A percentile compares a stretch with the other conserved stretches of the same genome.
Evolutionary conservation across 352 stramenopile genomes (phyloP).

Genomic region (Phytopythium vexans): DNA sequence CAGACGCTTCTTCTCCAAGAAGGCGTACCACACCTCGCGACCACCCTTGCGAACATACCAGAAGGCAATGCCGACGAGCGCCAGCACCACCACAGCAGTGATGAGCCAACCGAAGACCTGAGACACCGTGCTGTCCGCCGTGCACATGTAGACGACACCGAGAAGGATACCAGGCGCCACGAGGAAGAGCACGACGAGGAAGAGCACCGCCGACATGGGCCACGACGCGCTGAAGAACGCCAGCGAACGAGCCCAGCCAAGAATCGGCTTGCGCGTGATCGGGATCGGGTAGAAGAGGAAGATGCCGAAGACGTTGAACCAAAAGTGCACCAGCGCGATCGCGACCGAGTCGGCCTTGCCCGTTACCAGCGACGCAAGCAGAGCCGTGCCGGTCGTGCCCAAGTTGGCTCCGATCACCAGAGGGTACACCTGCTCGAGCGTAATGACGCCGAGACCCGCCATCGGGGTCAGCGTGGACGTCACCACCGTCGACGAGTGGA

Average conservation of each 20-base stretch:
- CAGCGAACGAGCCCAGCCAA: slow-evolving; percentile 66
- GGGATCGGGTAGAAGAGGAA: slow-evolving; percentile 92
- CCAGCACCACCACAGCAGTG: slow-evolving; percentile 14
- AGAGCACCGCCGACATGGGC: slow-evolving; percentile 47
- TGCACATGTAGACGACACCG: slow-evolving; percentile 56
- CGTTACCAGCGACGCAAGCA: slow-evolving; percentile 85
- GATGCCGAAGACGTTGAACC: slow-evolving; percentile 91
- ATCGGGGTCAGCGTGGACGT: slow-evolving; percentile 87
- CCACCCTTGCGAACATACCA: slow-evolving; percentile 43
- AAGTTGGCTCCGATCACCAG: slow-evolving; percentile 92
- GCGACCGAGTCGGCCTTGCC: slow-evolving; percentile 74
- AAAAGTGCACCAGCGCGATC: slow-evolving; percentile 89
- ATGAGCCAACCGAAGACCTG: slow-evolving; percentile 40
- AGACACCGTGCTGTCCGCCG: slow-evolving; percentile 17
- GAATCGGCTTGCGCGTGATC: slow-evolving; percentile 75
- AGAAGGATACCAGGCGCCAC: slow-evolving; percentile 43
- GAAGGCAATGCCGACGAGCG: slow-evolving; percentile 8
- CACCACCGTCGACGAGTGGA: slow-evolving; percentile 91
- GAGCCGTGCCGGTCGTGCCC: slow-evolving; percentile 84
- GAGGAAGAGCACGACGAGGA: slow-evolving; percentile 47
- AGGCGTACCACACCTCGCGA: slow-evolving; percentile 30
- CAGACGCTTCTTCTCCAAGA: slow-evolving; percentile 39
- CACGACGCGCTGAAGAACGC: slow-evolving; percentile 62
- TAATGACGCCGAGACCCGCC: slow-evolving; percentile 85
- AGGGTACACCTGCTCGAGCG: slow-evolving; percentile 87